These are phyloP conservation scores for Auricularia sp. DNA, from an alignment of 768 basidiomycete species.

Conservation along the genomic window DNA sequence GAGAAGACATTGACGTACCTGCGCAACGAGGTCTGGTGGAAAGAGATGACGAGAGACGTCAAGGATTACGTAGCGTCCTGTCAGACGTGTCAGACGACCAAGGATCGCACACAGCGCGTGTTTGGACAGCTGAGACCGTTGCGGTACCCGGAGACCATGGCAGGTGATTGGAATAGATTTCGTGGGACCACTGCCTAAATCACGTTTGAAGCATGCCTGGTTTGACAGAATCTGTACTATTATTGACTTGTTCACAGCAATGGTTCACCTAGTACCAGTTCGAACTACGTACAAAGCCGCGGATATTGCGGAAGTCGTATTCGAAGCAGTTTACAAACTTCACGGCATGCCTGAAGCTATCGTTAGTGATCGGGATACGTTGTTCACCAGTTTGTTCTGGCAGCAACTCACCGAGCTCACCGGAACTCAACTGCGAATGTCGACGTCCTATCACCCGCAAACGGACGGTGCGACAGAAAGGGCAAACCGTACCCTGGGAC, in stretches of 20 bases:
- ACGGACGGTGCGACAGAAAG: slow-evolving; percentile 7
- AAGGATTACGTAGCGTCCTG: too few species aligned
- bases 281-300: slow-evolving; percentile 1
- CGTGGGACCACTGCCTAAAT: slow-evolving; percentile 16
- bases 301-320: slow-evolving; percentile 8
- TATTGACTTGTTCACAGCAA: slow-evolving; percentile 7
- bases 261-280: slow-evolving; percentile 8
- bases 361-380: slow-evolving; percentile 24
- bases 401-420: slow-evolving; percentile 11
- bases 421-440: slow-evolving; percentile 23
- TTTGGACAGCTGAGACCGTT: slow-evolving; percentile 18
- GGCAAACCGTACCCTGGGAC: slow-evolving; percentile 17
- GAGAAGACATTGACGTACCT: too few species aligned
- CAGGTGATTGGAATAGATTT: slow-evolving; percentile 21
- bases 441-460: slow-evolving; percentile 29
- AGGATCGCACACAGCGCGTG: slow-evolving; percentile 14
- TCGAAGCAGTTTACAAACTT: slow-evolving; percentile 2
- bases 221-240: background rate
- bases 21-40: too few species aligned
- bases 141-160: slow-evolving; percentile 18
- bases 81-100: slow-evolving; percentile 12
- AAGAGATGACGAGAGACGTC: too few species aligned
- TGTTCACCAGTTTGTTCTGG: slow-evolving; percentile 27
- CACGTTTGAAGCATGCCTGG: slow-evolving; percentile 10
- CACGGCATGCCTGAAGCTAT: slow-evolving; percentile 16